Base-by-base conservation (phyloP, 1,284 basidiomycete genomes). In the Puccinia coronata region DNA sequence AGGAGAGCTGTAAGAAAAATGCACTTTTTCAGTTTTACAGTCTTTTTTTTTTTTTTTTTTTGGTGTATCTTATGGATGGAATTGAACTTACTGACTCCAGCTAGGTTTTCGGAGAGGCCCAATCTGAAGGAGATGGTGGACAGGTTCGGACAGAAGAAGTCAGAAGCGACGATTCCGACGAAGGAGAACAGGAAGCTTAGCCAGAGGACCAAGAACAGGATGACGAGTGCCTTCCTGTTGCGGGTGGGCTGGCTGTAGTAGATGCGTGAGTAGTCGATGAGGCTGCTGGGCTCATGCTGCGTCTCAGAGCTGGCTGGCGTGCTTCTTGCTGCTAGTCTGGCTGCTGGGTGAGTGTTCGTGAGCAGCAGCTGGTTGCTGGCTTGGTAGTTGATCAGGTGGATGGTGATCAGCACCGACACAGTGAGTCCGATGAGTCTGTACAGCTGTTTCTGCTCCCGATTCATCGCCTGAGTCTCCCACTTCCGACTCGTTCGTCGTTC, bases 121-220 rank as follows among this genome's bases (percentile, higher is more conserved):
- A 97, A 89, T 9, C 93, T 87, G 69, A 91, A 89, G 0, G 95
- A 90, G 51, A 96, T 92, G 0, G 94, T 93, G 0, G 92, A 82
- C 43, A 97, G 90, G 86, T 98, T 97, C 1, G 95, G 95, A 69
- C 93, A 95, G 88, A 98, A 96, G 88, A 96, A 98, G 87, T 98
- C 95, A 53, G 93, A 92, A 12, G 95, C 94, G 83, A 91, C 92
- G 86, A 97, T 96, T 3, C 95, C 94, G 31, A 96, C 90, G 71
- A 93, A 88, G 31, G 92, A 93, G 87, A 95, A 95, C 79, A 95
- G 90, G 87, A 95, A 94, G 34, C 90, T 83, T 43, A 94, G 90
- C 93, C 93, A 95, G 49, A 92, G 77, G 25, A 92, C 83, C 82
- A 93, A 89, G 61, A 88, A 89, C 2, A 86, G 84, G 86, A 94